Evolutionary conservation across 1,284 basidiomycete genomes (phyloP), one percentile per base, ranked within the genome.

Genomic region (Spongiforma sp.): DNA sequence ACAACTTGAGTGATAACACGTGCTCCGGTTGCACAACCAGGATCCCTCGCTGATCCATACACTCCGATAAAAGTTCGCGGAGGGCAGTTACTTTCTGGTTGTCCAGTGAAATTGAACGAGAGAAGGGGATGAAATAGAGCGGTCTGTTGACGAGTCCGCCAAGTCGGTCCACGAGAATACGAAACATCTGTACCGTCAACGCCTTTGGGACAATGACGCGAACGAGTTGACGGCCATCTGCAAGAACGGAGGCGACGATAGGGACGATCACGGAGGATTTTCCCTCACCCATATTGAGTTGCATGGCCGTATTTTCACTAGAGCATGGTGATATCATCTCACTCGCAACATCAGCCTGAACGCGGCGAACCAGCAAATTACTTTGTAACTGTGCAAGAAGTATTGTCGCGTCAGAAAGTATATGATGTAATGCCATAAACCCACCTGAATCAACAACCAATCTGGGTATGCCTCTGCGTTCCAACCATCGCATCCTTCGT

Each of bases 241-340:
- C 81, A 15, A 86, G 68, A 19, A 76, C 66, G 2, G 77, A 69
- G 0, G 80, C 73, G 28, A 80, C 74, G 34, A 86, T 73, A 1
- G 85, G 84, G 2, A 83, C 77, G 34, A 87, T 86, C 8, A 86
- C 85, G 0, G 83, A 82, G 4, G 84, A 83, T 63, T 87, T 87
- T 6, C 86, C 86, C 65, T 87, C 85, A 2, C 85, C 85, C 85
- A 87, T 87, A 55, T 86, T 86, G 28, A 88, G 79, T 62, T 87
- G 86, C 37, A 84, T 74, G 6, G 79, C 69, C 0, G 78, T 79
- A 58, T 81, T 87, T 6, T 61, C 24, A 3, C 64, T 58, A 0
- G 74, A 76, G 2, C 50, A 26, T 2, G 85, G 85, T 0, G 67
- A 61, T 26, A 84, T 82, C 86, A 88, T 88, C 56, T 84, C 77